Base-by-base conservation (phyloP, 1,284 basidiomycete species). In the Ustilago sp. region DNA sequence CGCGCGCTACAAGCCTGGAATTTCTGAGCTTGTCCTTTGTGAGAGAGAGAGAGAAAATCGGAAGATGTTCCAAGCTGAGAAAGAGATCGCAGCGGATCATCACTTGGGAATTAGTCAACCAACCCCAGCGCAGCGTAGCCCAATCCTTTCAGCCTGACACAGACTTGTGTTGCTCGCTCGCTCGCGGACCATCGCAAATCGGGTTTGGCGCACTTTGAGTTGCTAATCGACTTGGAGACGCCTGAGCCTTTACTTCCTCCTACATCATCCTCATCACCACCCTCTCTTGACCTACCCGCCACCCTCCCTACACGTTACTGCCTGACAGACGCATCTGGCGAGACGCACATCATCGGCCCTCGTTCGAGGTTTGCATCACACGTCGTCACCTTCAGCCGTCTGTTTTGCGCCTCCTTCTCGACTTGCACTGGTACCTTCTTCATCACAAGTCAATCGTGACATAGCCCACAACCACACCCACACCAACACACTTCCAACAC, bases 321-420 rank as follows among this genome's bases (percentile, higher is more conserved):
- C 63, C 63, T 65, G 59, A 63, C 59, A 71, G 59, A 50, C 68
- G 59, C 55, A 66, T 59, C 59, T 59, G 68, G 68, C 54, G 55
- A 41, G 36, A 58, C 68, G 59, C 63, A 53, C 12, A 13, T 23
- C 11, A 32, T 63, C 54, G 55, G 48, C 62, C 8, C 32, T 17
- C 19, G 53, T 57, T 70, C 48, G 43, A 59, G 52, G 32, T 58
- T 48, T 31, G 12, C 43, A 52, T 23, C 31, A 32, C 58, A 51
- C 55, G 53, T 56, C 51, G 52, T 41, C 23, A 43, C 15, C 36
- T 36, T 41, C 34, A 35, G 41, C 31, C 50, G 63, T 34, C 19
- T 19, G 38, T 39, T n/a, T 36, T 41, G 31, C 38, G 32, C 34
- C 13, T 34, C 9, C 45, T 8, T n/a, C 54, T 45, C 36, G 55